Percentiles rank a stretch among this genome's conserved stretches.
Evolutionary conservation across 176 grass and related monocot species (phyloP).

Genomic region (Eragrostis curvula): DNA sequence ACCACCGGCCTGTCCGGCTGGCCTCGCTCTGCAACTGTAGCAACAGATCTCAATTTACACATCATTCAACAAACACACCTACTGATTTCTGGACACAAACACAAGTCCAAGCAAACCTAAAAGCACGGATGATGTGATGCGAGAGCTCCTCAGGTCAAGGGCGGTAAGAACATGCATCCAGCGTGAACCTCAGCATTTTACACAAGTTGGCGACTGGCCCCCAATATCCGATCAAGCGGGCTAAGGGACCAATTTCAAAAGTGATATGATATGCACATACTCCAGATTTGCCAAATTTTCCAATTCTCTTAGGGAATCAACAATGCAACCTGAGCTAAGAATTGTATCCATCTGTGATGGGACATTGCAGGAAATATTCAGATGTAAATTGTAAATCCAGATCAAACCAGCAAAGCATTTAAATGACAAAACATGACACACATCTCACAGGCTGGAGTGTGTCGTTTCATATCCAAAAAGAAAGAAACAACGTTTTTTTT

Average conservation of each 20-base stretch:
- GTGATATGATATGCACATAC: neutral
- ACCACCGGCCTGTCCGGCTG: constrained; percentile 17
- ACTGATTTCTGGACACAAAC: neutral
- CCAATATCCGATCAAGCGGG: neutral
- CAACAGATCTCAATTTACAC: neutral
- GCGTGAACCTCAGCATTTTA: neutral
- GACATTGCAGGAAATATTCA: neutral
- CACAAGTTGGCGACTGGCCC: neutral
- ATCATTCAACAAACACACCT: neutral
- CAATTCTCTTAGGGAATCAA: neutral
- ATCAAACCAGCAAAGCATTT: neutral
- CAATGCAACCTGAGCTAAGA: neutral
- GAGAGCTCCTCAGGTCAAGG: neutral
- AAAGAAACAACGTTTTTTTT: neutral
- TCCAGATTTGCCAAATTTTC: neutral
- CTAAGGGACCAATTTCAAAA: neutral
- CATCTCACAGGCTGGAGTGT: neutral
- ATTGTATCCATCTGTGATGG: neutral
- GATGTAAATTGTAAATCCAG: neutral
- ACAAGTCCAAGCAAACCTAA: neutral
- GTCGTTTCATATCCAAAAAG: neutral
- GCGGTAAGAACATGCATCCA: neutral
- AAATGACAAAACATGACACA: neutral
- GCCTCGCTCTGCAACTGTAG: neutral
- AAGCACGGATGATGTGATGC: neutral